Conservation (phyloP, 306 rosid species). For the Hippophae rhamnoides region DNA sequence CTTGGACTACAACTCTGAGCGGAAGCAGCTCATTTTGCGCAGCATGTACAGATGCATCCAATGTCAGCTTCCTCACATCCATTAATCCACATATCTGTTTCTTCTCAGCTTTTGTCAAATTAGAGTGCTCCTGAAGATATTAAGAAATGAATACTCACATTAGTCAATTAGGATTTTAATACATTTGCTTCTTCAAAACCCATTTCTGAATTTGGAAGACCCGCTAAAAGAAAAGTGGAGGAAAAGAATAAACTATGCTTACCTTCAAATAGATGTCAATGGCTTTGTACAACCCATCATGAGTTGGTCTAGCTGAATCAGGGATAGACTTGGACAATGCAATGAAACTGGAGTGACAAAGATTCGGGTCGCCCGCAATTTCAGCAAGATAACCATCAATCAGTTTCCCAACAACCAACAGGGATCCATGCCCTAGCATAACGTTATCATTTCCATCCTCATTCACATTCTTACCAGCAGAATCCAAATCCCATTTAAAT, state of each 20-base stretch:
- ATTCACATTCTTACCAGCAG: conserved; percentile 39
- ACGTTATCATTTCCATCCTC: conserved; percentile 44
- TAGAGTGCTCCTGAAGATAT: conserved; percentile 60
- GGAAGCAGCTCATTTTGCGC: conserved; percentile 93
- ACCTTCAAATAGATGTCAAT: conserved; percentile 82
- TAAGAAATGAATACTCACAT: neutral
- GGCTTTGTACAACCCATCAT: conserved; percentile 73
- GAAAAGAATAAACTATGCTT: conserved; percentile 7
- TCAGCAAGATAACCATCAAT: conserved; percentile 65
- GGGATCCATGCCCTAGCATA: conserved; percentile 35
- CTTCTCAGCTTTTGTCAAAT: conserved; percentile 64
- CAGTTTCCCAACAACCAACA: conserved; percentile 65
- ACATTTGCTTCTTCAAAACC: neutral
- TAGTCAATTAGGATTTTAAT: neutral
- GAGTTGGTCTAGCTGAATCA: conserved; percentile 62
- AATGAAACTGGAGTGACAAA: conserved; percentile 45
- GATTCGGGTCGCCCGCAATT: conserved; percentile 61
- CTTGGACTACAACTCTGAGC: conserved; percentile 81
- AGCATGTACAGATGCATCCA: conserved; percentile 67
- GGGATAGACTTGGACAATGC: conserved; percentile 63
- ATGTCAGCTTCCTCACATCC: conserved; percentile 71
- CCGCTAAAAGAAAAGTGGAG: neutral
- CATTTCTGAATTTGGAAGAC: neutral
- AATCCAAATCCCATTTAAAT: conserved; percentile 22
- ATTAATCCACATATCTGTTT: conserved; percentile 59